Base-by-base conservation (phyloP, 768 basidiomycete species). In the Hemileccinum rubropunctum region DNA sequence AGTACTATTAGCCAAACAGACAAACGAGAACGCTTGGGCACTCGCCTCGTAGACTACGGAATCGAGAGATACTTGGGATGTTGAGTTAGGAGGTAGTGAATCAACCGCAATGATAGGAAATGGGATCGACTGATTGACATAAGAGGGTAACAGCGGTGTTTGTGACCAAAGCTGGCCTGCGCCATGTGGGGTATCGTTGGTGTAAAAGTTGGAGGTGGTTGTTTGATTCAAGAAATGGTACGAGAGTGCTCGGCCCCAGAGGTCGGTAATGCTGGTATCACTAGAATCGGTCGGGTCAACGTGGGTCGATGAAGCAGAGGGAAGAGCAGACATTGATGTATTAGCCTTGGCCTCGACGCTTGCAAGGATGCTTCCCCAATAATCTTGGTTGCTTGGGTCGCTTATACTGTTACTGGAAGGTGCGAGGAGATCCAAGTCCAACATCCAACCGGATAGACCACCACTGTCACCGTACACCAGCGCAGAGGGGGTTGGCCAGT, bases 221-320 rank as follows among this genome's bases (percentile, higher is more conserved):
- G 86, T 89, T 45, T 81, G 78, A 59, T 83, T 87, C 50, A 86
- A 68, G 58, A 89, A 89, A 63, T 91, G 88, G 54, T 85, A 84
- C 1, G 83, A 77, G 30, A 90, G 75, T 63, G 82, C 78, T 1
- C 84, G 79, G 0, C 65, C 71, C 76, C 83, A 88, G 6, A 81
- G 69, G 59, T 89, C 86, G 1, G 79, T 79, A 39, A 86, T 50
- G 47, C 83, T 84, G 17, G 82, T 84, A 59, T 84, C 77, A 35
- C 84, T 86, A 53, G 0, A 46, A 30, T 0, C n/a, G 14, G 27
- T 34, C 1, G 37, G 7, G 42, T 42, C 32, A 49, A 37, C 3
- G 43, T 37, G 5, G 18, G 37, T 4, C 27, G 18, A 34, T 11
- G 1, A 23, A 41, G 34, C 28, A 4, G 37, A 35, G 10, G 9